Evolutionary conservation across 2,329 filamentous ascomycete species (phyloP).

Genomic region (Ambrosiella cleistominuta): DNA sequence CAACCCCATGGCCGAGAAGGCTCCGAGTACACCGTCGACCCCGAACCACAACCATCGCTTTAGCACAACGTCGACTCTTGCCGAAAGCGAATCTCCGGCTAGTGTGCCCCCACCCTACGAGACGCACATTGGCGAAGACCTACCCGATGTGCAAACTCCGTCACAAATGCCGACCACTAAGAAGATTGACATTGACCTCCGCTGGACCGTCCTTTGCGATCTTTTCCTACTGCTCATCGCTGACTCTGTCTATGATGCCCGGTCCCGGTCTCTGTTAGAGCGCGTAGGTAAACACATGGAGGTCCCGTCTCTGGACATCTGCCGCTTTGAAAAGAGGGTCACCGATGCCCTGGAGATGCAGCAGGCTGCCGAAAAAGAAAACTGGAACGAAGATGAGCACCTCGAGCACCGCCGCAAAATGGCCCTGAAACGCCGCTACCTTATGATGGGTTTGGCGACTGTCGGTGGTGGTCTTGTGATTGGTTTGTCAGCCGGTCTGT

Average conservation of each 20-base stretch:
- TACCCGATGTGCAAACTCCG: slow-evolving; percentile 65
- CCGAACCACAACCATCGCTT: slow-evolving; percentile 9
- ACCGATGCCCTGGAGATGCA: slow-evolving; percentile 97
- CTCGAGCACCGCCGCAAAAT: slow-evolving; percentile 71
- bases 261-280: slow-evolving; percentile 72
- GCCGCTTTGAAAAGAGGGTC: slow-evolving; percentile 89
- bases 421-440: slow-evolving; percentile 65
- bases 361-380: slow-evolving; percentile 81
- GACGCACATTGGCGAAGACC: slow-evolving; percentile 47
- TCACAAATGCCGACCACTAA: slow-evolving; percentile 65
- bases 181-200: slow-evolving; percentile 85
- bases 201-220: slow-evolving; percentile 94
- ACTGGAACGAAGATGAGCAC: slow-evolving; percentile 93
- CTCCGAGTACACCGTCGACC: slow-evolving; percentile 5
- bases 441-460: slow-evolving; percentile 93
- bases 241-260: slow-evolving; percentile 83
- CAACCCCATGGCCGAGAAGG: slow-evolving; percentile 60
- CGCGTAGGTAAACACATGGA: slow-evolving; percentile 63
- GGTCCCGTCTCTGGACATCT: slow-evolving; percentile 82
- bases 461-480: slow-evolving; percentile 92
- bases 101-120: slow-evolving; percentile 42
- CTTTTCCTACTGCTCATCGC: slow-evolving; percentile 89
- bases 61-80: slow-evolving; percentile 14
- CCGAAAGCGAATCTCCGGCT: slow-evolving; percentile 27
- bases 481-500: slow-evolving; percentile 75